A percentile compares a stretch with the other conserved stretches of the same genome.
Conservation (phyloP, 176 grass and related monocot species). For the Bothriochloa decipiens region DNA sequence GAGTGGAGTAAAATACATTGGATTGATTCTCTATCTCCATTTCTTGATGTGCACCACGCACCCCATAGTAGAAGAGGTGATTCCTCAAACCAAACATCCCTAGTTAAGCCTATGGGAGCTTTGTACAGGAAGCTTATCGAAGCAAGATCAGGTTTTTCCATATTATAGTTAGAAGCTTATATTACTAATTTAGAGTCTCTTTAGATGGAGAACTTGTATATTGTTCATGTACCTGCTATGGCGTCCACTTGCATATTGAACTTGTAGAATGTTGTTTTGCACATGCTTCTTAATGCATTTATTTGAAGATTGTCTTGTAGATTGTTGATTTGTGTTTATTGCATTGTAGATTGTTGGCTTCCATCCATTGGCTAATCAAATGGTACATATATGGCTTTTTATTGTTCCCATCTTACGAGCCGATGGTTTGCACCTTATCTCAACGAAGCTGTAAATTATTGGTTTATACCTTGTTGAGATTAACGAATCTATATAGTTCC, state of each 20-base stretch:
- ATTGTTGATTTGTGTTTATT: background rate
- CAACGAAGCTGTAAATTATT: background rate
- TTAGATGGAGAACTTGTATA: background rate
- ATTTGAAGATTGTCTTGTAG: background rate
- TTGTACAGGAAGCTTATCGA: background rate
- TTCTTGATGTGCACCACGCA: background rate
- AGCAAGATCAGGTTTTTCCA: background rate
- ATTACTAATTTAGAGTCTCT: background rate
- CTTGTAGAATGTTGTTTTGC: background rate
- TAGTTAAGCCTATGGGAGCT: background rate
- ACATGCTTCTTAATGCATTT: background rate
- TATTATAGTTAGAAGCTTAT: background rate
- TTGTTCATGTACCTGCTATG: background rate
- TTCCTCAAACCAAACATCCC: background rate
- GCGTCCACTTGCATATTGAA: background rate
- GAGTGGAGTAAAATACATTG: background rate
- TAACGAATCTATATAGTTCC: background rate
- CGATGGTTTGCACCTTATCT: background rate
- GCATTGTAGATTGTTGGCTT: background rate
- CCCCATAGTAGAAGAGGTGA: background rate
- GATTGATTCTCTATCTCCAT: background rate
- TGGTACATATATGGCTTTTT: background rate
- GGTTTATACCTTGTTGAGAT: background rate
- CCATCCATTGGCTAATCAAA: background rate
- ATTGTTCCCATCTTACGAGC: background rate